These are phyloP conservation scores for Xylariaceae sp. DNA, from an alignment of 2,329 filamentous ascomycete genomes.

Conservation along the genomic window DNA sequence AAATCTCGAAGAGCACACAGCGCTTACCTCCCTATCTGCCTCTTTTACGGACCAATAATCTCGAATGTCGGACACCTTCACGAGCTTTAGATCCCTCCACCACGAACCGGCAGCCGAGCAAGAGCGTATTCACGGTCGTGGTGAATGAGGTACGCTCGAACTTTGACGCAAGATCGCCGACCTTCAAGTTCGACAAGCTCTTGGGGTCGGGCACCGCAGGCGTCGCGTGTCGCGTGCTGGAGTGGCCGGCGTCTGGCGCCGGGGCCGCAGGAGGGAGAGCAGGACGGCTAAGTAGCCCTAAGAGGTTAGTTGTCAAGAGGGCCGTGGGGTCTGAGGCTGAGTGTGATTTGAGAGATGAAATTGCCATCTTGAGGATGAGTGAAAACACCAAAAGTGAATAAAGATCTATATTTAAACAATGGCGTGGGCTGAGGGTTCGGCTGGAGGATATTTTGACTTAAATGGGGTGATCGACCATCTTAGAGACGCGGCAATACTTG, in stretches of 20 bases:
- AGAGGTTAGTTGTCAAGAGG: not conserved
- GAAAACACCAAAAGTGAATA: too few relatives aligned
- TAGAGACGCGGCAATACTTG: too few relatives aligned
- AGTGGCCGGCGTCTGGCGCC: not conserved
- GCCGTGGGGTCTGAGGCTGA: not conserved
- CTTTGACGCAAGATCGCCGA: not conserved
- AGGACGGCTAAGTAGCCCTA: too few relatives aligned
- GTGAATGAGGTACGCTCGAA: not conserved
- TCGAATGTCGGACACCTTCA: too few relatives aligned
- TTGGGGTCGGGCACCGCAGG: not conserved
- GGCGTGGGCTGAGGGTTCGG: too few relatives aligned
- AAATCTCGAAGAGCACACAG: too few relatives aligned
- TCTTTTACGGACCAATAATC: too few relatives aligned
- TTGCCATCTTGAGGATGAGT: not conserved
- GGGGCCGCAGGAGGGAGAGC: not conserved
- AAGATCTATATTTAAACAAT: too few relatives aligned
- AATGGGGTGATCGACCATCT: too few relatives aligned
- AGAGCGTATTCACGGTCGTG: not conserved
- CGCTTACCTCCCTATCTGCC: too few relatives aligned
- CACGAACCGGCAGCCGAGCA: not conserved
- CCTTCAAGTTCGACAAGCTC: not conserved
- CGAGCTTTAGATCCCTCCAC: not conserved
- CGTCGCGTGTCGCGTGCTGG: not conserved
- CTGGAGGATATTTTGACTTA: too few relatives aligned
- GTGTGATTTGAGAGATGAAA: not conserved